Base-by-base conservation (phyloP, 176 grass and related monocot genomes). In the Aegilops umbellulata region DNA sequence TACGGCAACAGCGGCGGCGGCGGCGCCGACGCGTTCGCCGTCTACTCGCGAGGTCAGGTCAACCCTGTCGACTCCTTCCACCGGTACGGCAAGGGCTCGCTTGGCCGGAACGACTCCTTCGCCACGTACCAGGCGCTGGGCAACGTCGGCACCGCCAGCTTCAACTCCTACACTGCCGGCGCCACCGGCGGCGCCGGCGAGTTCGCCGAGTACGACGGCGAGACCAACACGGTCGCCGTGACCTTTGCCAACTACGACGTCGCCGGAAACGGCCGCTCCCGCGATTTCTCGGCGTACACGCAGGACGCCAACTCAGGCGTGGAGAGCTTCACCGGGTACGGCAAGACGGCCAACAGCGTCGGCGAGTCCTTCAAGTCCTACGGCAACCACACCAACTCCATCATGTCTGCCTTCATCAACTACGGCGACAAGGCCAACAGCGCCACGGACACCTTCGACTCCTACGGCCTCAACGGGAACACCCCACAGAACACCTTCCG, bases 1-100 rank as follows among this genome's bases (percentile, higher is more conserved):
- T 74, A 74, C 71, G 71, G 71, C 41, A 74, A 74, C 71, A 74
- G 71, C 71, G 71, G 41, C 24, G 71, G 71, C 71, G 71, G 71
- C 23, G 71, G 71, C 13, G 41, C 71, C 7, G 71, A 74, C 71
- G 71, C 71, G 7, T 74, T 74, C 71, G 71, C 71, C 0, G 71
- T 74, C 41, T 74, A 74, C 71, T 74, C 71, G 6, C 25, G 41
- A 19, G 71, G 71, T 41, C 23, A 74, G 71, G 46, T 74, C 41
- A 74, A 74, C 71, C 71, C 41, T 6, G 41, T 74, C 12, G 71
- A 74, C 71, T 74, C 71, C 2, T 74, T 74, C 71, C 71, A 26
- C 7, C 71, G 71, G 24, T 74, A 74, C 24, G 71, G 71, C 7
- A 74, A 74, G 71, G 71, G 71, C 71, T 74, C 71, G 13, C 71